Conservation (phyloP, 768 basidiomycete genomes). For the Phanerochaete sordida region DNA sequence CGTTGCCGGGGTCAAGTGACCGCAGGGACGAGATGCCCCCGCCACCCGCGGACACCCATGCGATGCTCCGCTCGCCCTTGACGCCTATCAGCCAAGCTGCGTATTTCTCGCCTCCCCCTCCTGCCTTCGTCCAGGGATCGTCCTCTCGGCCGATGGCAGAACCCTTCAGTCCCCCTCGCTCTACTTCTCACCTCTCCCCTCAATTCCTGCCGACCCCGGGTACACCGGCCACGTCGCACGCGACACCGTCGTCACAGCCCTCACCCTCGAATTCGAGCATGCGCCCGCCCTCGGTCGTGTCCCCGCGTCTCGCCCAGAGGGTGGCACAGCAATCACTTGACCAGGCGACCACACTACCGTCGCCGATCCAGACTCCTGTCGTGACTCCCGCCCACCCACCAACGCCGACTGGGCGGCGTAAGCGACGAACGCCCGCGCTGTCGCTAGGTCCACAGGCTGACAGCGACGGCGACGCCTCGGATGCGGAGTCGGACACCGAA, state of each 20-base stretch:
- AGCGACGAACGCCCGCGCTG: slow-evolving; percentile 17
- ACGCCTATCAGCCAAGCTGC: slow-evolving; percentile 24
- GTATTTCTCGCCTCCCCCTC: slow-evolving; percentile 25
- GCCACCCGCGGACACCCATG: neutral
- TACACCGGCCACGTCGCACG: neutral
- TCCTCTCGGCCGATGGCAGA: slow-evolving; percentile 20
- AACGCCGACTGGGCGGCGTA: slow-evolving; percentile 12
- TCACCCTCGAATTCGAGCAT: slow-evolving; percentile 3
- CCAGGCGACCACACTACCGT: neutral
- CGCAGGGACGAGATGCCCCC: neutral
- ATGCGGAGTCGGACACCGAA: slow-evolving; percentile 22
- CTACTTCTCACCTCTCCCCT: neutral
- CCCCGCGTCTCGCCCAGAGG: neutral
- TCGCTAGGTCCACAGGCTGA: slow-evolving; percentile 36
- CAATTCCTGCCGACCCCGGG: neutral
- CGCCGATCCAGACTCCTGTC: neutral
- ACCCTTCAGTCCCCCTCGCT: neutral
- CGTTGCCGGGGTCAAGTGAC: too few species aligned
- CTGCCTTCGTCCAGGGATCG: slow-evolving; percentile 36
- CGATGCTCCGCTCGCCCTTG: slow-evolving; percentile 21
- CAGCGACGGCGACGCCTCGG: slow-evolving; percentile 35
- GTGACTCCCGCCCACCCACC: neutral
- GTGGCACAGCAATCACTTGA: neutral
- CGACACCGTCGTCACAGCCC: slow-evolving; percentile 11
- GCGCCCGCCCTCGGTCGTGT: neutral